Evolutionary conservation across 768 basidiomycete species (phyloP).

Genomic region (Leucosporidium yakuticum): DNA sequence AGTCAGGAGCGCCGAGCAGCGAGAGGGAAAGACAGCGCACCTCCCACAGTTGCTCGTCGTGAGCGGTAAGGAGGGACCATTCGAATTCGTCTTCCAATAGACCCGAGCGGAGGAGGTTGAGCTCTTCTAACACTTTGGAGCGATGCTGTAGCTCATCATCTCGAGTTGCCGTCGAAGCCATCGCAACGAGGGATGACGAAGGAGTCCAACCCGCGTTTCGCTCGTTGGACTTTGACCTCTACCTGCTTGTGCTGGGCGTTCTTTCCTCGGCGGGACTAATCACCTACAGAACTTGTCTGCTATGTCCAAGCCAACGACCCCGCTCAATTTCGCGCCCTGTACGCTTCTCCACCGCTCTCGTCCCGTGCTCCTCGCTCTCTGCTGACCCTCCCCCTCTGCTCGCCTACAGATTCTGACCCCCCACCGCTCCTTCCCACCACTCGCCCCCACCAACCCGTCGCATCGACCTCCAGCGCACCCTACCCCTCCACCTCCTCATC

Average conservation of each 20-base stretch:
- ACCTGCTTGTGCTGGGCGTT: no score
- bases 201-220: no score
- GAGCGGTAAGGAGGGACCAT: constrained; percentile 2
- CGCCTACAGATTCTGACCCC: not conserved
- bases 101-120: constrained; percentile 10
- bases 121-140: constrained; percentile 6
- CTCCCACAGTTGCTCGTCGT: constrained; percentile 10
- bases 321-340: constrained; percentile 33
- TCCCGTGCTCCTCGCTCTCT: not conserved
- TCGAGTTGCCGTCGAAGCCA: no score
- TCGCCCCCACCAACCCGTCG: not conserved
- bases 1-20: no score
- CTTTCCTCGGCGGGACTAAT: no score
- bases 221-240: no score
- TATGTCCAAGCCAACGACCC: not conserved
- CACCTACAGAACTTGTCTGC: no score
- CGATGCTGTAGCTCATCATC: no score
- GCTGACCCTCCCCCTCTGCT: not conserved
- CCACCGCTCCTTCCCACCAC: not conserved
- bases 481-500: constrained; percentile 19
- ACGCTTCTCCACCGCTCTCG: not conserved
- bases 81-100: constrained; percentile 7
- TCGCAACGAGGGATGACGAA: no score
- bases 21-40: not conserved
- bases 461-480: constrained; percentile 3